phyloP scores from a whole-genome alignment of 2,329 filamentous ascomycete species.

The Xylariaceae sp. region DNA sequence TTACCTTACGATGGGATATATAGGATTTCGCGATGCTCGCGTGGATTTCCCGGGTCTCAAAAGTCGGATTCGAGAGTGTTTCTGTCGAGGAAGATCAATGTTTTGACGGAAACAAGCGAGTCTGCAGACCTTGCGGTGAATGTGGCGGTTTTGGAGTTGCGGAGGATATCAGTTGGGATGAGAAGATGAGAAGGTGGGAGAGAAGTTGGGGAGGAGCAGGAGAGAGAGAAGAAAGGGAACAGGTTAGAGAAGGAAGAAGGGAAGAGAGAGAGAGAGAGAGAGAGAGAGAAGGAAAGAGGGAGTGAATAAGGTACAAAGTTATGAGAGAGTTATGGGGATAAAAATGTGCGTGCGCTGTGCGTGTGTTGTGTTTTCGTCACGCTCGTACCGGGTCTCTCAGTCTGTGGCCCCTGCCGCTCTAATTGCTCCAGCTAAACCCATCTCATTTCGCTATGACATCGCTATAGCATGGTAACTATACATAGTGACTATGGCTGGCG shows the following conservation, averaged over 20 bases:
- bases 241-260: slow-evolving; percentile 3
- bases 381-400: neutral
- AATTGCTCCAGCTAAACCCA: neutral
- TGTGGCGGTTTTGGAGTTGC: slow-evolving; percentile 5
- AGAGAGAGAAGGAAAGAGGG: slow-evolving; percentile 15
- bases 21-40: slow-evolving; percentile 3
- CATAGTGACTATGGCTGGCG: neutral
- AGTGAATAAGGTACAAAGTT: slow-evolving; percentile 12
- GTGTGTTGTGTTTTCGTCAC: neutral
- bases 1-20: slow-evolving; percentile 8
- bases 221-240: slow-evolving; percentile 9
- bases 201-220: slow-evolving; percentile 8
- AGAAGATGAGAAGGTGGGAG: slow-evolving; percentile 4
- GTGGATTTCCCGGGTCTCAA: neutral
- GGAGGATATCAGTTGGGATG: slow-evolving; percentile 2
- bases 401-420: neutral
- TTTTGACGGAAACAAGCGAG: slow-evolving; percentile 8
- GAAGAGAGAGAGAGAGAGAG: slow-evolving; percentile 10
- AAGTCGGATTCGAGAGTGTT: slow-evolving; percentile 1
- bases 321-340: slow-evolving; percentile 11
- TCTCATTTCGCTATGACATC: slow-evolving; percentile 9
- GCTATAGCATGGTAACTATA: neutral
- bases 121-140: slow-evolving; percentile 1
- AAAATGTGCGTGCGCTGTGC: neutral
- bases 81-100: slow-evolving; percentile 2